Evolutionary conservation across 257 asterid genomes (phyloP).

Genomic region (Haberlea rhodopensis): DNA sequence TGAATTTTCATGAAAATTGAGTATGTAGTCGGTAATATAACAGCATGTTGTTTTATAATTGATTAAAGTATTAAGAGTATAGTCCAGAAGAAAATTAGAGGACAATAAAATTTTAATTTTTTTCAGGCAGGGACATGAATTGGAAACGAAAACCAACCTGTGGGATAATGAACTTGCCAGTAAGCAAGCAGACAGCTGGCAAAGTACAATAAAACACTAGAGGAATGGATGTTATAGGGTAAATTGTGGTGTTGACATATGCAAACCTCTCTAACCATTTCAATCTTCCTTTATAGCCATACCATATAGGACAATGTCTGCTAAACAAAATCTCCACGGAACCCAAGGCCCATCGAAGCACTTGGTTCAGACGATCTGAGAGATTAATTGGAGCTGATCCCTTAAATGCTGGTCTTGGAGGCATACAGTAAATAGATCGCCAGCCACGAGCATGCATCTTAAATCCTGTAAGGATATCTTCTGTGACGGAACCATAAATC

Average conservation of each 20-base stretch:
- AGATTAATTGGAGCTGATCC: slow-evolving; percentile 99
- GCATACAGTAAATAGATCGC: slow-evolving; percentile 98
- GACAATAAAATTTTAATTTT: neutral
- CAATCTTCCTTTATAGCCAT: slow-evolving; percentile 81
- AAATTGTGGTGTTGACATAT: slow-evolving; percentile 86
- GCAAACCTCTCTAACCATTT: slow-evolving; percentile 98
- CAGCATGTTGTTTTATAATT: neutral
- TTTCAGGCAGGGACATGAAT: neutral
- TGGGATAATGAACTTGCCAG: slow-evolving; percentile 93
- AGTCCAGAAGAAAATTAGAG: neutral
- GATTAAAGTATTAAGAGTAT: neutral
- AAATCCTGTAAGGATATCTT: slow-evolving; percentile 97
- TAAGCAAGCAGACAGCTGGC: slow-evolving; percentile 94
- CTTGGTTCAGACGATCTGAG: slow-evolving; percentile 96
- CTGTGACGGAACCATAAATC: slow-evolving; percentile 98
- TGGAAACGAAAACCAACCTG: slow-evolving; percentile 50
- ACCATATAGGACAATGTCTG: slow-evolving; percentile 98
- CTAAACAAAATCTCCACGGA: slow-evolving; percentile 93
- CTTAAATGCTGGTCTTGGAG: slow-evolving; percentile 85
- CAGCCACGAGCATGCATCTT: slow-evolving; percentile 99
- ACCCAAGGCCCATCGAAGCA: slow-evolving; percentile 98
- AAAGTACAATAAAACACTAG: slow-evolving; percentile 74
- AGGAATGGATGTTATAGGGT: slow-evolving; percentile 90
- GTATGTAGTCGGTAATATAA: neutral
- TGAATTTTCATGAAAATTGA: slow-evolving; percentile 1